A percentile compares a stretch with the other conserved stretches of the same genome.
Evolutionary conservation across 495 filamentous ascomycete species (phyloP).

Genomic region (Tuber borchii): DNA sequence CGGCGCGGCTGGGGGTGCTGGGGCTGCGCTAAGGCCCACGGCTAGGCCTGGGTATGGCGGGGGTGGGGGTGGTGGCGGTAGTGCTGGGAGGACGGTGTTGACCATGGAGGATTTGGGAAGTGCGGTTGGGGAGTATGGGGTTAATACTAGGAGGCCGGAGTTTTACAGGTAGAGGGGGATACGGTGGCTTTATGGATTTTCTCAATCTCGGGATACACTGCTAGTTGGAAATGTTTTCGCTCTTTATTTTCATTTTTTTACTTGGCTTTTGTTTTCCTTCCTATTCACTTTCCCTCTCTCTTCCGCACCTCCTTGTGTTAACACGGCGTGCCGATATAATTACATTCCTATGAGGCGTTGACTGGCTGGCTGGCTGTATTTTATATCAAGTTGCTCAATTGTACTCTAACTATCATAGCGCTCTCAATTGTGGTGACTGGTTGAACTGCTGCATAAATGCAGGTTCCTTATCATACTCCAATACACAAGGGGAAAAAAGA

Average conservation of each 20-base stretch:
- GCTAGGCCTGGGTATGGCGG: conserved; percentile 80
- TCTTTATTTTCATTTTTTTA: not conserved
- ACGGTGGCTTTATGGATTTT: not conserved
- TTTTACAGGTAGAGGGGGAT: conserved; percentile 72
- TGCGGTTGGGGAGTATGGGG: conserved; percentile 94
- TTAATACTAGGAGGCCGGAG: conserved; percentile 92
- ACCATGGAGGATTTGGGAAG: conserved; percentile 99
- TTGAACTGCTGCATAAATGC: not conserved
- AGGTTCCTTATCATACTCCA: not conserved
- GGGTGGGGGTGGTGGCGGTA: conserved; percentile 82
- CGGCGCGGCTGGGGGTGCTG: conserved; percentile 53
- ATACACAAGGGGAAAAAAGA: conserved; percentile 19
- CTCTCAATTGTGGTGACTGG: not conserved
- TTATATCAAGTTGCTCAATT: conserved; percentile 38
- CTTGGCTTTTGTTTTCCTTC: conserved; percentile 10
- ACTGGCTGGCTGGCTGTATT: conserved; percentile 30
- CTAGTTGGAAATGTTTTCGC: not conserved
- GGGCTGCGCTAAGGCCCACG: conserved; percentile 66
- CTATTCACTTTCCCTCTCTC: conserved; percentile 10
- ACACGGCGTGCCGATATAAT: conserved; percentile 34
- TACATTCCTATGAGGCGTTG: conserved; percentile 39
- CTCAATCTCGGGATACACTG: not conserved
- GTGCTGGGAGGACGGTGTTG: conserved; percentile 84
- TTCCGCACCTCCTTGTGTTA: conserved; percentile 20
- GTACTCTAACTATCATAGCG: conserved; percentile 32